These are phyloP conservation scores for Hericium erinaceus DNA, from an alignment of 768 basidiomycete species.

Conservation along the genomic window DNA sequence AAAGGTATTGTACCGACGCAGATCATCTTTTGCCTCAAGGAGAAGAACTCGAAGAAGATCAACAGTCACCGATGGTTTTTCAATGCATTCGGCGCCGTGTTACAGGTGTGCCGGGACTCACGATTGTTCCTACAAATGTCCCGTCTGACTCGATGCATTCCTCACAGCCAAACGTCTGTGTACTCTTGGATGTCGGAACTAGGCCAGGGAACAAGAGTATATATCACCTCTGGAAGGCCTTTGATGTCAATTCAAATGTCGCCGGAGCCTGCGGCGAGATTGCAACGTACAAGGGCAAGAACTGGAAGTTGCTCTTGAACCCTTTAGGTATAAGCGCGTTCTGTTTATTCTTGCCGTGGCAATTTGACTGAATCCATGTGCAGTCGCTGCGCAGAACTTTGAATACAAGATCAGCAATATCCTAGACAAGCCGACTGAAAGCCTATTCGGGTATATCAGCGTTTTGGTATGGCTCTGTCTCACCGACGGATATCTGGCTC, in stretches of 20 bases:
- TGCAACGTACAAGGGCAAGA: constrained; percentile 83
- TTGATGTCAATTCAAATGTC: constrained; percentile 86
- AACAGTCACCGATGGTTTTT: constrained; percentile 98
- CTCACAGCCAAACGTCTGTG: constrained; percentile 77
- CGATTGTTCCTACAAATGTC: background rate
- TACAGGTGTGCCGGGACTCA: constrained; percentile 46
- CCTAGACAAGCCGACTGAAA: constrained; percentile 83
- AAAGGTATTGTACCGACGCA: constrained; percentile 94
- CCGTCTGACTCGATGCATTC: background rate
- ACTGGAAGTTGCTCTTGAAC: constrained; percentile 74
- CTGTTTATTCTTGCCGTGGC: background rate
- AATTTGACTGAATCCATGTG: background rate
- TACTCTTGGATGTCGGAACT: constrained; percentile 91
- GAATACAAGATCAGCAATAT: constrained; percentile 92
- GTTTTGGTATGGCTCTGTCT: constrained; percentile 51
- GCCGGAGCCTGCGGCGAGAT: constrained; percentile 98
- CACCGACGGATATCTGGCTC: background rate
- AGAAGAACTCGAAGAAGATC: constrained; percentile 95
- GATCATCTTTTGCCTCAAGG: constrained; percentile 85
- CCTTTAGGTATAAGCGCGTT: constrained; percentile 49
- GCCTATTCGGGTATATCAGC: constrained; percentile 91
- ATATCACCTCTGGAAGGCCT: constrained; percentile 93
- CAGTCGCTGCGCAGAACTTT: constrained; percentile 92
- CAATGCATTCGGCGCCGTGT: constrained; percentile 78
- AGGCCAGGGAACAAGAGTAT: constrained; percentile 81